phyloP scores from a whole-genome alignment of 2,329 filamentous ascomycete genomes.

The Ceratocystis albifundus region DNA sequence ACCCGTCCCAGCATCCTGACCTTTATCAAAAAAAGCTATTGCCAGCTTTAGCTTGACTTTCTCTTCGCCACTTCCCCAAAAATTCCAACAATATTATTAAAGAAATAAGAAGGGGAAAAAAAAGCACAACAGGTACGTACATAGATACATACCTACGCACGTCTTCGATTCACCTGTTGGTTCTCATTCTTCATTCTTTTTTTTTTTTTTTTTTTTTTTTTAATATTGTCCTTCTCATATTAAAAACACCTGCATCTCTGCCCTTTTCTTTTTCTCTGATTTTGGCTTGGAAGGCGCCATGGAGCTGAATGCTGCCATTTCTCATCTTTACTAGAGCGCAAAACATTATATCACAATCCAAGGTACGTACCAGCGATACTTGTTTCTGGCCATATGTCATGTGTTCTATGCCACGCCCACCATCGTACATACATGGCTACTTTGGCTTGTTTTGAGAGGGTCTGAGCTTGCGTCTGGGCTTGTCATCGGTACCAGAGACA shows the following conservation, averaged over 20 bases:
- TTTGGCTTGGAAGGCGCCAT: constrained; percentile 15
- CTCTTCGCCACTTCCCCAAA: constrained; percentile 1
- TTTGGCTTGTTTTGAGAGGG: neutral
- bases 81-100: neutral
- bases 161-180: neutral
- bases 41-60: constrained; percentile 9
- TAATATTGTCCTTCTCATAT: neutral
- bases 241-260: neutral
- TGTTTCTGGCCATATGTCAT: no score
- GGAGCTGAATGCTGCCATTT: constrained; percentile 20
- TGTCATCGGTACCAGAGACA: neutral
- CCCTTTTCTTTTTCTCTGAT: neutral
- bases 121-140: constrained; percentile 3
- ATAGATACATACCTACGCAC: no score
- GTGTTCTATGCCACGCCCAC: no score
- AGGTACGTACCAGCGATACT: neutral
- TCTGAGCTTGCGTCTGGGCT: neutral
- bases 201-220: no score
- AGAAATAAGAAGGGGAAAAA: neutral
- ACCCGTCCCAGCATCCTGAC: no score
- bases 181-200: neutral
- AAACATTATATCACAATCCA: neutral
- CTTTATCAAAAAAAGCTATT: constrained; percentile 1
- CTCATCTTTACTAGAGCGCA: constrained; percentile 18
- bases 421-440: no score